Percentiles rank a stretch among this genome's conserved stretches.
phyloP scores from a whole-genome alignment of 306 rosid genomes.

The Styphnolobium japonicum region DNA sequence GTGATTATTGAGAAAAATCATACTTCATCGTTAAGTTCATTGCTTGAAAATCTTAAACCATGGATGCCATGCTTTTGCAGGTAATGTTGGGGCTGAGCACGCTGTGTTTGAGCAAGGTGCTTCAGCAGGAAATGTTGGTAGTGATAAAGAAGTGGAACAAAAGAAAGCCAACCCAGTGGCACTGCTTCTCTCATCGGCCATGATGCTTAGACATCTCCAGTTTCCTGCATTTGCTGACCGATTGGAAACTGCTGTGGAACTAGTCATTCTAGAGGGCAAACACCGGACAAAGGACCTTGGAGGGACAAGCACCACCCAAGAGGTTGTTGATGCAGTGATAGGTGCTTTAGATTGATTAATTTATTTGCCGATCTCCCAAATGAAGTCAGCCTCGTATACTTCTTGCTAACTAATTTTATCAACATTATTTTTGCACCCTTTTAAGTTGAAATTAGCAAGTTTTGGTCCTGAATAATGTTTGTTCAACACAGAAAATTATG shows the following conservation, averaged over 20 bases:
- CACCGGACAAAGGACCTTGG: constrained; percentile 85
- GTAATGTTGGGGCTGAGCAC: constrained; percentile 87
- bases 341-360: constrained; percentile 56
- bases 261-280: constrained; percentile 69
- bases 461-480: constrained; percentile 26
- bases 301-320: constrained; percentile 76
- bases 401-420: not conserved
- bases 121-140: constrained; percentile 94
- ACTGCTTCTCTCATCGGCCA: constrained; percentile 85
- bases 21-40: not conserved
- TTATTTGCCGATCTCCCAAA: not conserved
- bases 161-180: constrained; percentile 93
- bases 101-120: constrained; percentile 99
- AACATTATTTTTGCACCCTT: constrained; percentile 9
- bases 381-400: constrained; percentile 14
- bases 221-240: constrained; percentile 92
- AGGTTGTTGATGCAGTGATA: constrained; percentile 79
- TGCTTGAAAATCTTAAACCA: not conserved
- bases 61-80: constrained; percentile 41
- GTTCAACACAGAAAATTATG: not conserved
- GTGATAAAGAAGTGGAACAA: constrained; percentile 49
- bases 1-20: not conserved
- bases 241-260: constrained; percentile 75
- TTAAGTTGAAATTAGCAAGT: constrained; percentile 15
- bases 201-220: constrained; percentile 96